A percentile compares a stretch with the other conserved stretches of the same genome.
These are phyloP conservation scores for Secale cereale DNA, from an alignment of 176 grass and related monocot species.

Conservation along the genomic window DNA sequence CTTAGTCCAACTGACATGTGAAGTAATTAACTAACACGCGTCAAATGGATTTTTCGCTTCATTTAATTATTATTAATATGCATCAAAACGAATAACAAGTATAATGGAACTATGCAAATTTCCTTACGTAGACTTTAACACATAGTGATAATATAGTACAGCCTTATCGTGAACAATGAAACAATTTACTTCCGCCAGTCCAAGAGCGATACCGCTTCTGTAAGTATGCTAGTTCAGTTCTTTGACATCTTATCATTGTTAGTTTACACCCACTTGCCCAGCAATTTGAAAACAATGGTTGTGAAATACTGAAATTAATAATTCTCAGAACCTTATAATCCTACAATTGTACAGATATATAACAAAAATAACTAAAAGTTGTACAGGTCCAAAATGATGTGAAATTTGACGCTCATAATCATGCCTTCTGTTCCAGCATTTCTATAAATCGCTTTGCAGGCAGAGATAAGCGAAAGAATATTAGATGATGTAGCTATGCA, in stretches of 20 bases:
- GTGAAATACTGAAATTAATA: neutral
- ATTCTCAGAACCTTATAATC: neutral
- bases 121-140: neutral
- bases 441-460: neutral
- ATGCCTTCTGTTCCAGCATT: neutral
- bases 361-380: neutral
- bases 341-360: neutral
- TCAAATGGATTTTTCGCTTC: neutral
- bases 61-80: neutral
- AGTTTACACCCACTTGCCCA: neutral
- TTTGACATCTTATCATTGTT: neutral
- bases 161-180: neutral
- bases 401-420: neutral
- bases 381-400: neutral
- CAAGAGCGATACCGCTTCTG: neutral
- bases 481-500: neutral
- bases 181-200: neutral
- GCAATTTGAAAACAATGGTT: neutral
- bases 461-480: neutral
- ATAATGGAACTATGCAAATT: neutral
- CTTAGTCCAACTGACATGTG: neutral
- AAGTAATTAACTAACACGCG: neutral
- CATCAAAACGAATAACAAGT: neutral
- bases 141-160: neutral
- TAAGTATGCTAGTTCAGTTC: neutral